Percentiles rank a stretch among this genome's conserved stretches.
phyloP scores from a whole-genome alignment of 1,284 basidiomycete genomes.

The Cryptococcus neoformans region DNA sequence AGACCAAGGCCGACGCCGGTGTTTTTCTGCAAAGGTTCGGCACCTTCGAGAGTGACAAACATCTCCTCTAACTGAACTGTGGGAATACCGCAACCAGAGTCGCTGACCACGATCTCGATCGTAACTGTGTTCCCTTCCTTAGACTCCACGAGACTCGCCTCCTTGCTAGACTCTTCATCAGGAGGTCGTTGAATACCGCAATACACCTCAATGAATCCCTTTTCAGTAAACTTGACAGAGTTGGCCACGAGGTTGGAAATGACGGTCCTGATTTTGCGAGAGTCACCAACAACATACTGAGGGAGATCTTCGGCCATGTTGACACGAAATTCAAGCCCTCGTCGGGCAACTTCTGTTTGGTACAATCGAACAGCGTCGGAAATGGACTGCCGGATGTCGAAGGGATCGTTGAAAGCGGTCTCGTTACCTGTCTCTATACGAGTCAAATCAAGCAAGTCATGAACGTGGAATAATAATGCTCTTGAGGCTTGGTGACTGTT shows the following conservation, averaged over 20 bases:
- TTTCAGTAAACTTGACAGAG: slow-evolving; percentile 72
- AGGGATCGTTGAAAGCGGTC: slow-evolving; percentile 77
- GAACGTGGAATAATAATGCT: slow-evolving; percentile 76
- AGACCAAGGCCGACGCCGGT: slow-evolving; percentile 61
- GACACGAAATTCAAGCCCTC: slow-evolving; percentile 64
- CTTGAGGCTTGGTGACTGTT: slow-evolving; percentile 80
- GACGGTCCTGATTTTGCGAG: slow-evolving; percentile 72
- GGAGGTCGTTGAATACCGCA: slow-evolving; percentile 52
- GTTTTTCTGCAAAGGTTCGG: slow-evolving; percentile 55
- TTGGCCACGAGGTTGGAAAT: slow-evolving; percentile 82
- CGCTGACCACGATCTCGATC: slow-evolving; percentile 70
- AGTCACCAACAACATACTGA: slow-evolving; percentile 63
- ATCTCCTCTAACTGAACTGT: slow-evolving; percentile 71
- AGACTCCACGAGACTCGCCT: neutral
- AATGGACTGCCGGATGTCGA: slow-evolving; percentile 67
- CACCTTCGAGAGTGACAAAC: slow-evolving; percentile 82
- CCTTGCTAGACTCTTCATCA: slow-evolving; percentile 6
- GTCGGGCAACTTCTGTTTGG: slow-evolving; percentile 65
- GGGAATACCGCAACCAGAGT: slow-evolving; percentile 75
- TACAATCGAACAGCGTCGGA: slow-evolving; percentile 61
- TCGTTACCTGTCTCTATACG: slow-evolving; percentile 76
- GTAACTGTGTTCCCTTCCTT: slow-evolving; percentile 46
- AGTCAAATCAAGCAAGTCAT: slow-evolving; percentile 80
- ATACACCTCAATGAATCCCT: slow-evolving; percentile 64
- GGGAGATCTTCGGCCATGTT: slow-evolving; percentile 58